Base-by-base conservation (phyloP, 805 yeast species). In the Kurtzmaniella fragi region DNA sequence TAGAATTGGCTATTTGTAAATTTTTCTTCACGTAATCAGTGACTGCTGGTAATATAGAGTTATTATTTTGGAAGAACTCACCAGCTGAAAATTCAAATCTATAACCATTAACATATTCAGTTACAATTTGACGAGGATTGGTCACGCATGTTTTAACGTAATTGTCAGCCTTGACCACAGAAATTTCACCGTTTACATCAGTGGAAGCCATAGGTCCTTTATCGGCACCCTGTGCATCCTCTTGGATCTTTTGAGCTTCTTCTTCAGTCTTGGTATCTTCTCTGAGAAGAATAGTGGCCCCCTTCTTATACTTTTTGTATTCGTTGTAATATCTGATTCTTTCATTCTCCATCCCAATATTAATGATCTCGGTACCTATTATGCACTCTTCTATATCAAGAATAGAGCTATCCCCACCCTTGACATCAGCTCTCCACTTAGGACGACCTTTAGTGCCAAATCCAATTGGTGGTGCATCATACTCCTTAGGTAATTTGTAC, bases 31-130 rank as follows among this genome's bases (percentile, higher is more conserved):
- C 99, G 56, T 87, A 90, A 31, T 71, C 69, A 4, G 95, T 84
- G 14, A 93, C 95, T 2, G 69, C 59, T 2, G 97, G 96, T 45
- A 93, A 66, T 17, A 93, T 91, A 15, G 95, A 82, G 60, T 89
- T 90, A 64, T 91, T 91, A 64, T 91, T 91, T 64, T 91, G 99
- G 71, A 93, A 93, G 57, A 93, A 93, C 59, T 90, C 96, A 40
- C 96, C 95, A 0, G 97, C 97, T 26, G 89, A 81, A 60, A 87
- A 93, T 53, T 85, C 82, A 61, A 93, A 93, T 37, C 80, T 75
- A 59, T 73, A 78, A 2, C 91, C 95, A 42, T 77, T 74, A 32
- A 84, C 75, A 49, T 75, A 76, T 55, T 90, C 97, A 7, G 78
- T 78, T 39, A 91, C 93, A 37, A 86, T 78, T 43, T 82, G 85